Base-by-base conservation (phyloP, 176 grass and related monocot species). In the Rhynchospora pubera region DNA sequence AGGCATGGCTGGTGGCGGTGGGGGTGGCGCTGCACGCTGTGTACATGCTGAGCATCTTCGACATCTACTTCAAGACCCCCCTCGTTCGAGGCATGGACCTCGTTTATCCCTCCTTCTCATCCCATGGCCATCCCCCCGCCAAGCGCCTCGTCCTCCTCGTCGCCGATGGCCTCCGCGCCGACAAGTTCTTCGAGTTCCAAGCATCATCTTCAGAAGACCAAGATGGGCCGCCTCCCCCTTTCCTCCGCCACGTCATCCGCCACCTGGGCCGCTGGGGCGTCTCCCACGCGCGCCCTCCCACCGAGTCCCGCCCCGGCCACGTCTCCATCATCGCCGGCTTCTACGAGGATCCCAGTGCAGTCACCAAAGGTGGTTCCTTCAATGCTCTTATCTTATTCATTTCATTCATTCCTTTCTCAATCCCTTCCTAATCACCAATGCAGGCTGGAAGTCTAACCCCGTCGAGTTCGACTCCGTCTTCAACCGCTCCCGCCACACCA, bases 171-270 rank as follows among this genome's bases (percentile, higher is more conserved):
- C 90, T 97, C 56, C 83, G 94, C 77, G 91, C 94, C 32, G 94
- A 97, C 84, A 97, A 97, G 72, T 97, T 97, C 88, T 97, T 89
- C 83, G 94, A 97, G 86, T n/a, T n/a, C n/a, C n/a, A n/a, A n/a
- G n/a, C n/a, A n/a, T n/a, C n/a, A n/a, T n/a, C n/a, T n/a, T n/a
- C n/a, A n/a, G n/a, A n/a, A n/a, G n/a, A n/a, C n/a, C n/a, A n/a
- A n/a, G n/a, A n/a, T n/a, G n/a, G n/a, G n/a, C n/a, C n/a, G n/a
- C n/a, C n/a, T n/a, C n/a, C 32, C 3, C 32, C 32, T 34, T 34
- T 34, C 32, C 32, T 34, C 32, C 32, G 32, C 32, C 88, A 89
- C 80, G 92, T n/a, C n/a, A n/a, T n/a, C n/a, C n/a, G n/a, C n/a
- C n/a, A n/a, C n/a, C n/a, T 84, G 83, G 94, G 94, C 0, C 83